Conservation (phyloP, 1,284 basidiomycete species). For the Cryptococcus deneoformans region DNA sequence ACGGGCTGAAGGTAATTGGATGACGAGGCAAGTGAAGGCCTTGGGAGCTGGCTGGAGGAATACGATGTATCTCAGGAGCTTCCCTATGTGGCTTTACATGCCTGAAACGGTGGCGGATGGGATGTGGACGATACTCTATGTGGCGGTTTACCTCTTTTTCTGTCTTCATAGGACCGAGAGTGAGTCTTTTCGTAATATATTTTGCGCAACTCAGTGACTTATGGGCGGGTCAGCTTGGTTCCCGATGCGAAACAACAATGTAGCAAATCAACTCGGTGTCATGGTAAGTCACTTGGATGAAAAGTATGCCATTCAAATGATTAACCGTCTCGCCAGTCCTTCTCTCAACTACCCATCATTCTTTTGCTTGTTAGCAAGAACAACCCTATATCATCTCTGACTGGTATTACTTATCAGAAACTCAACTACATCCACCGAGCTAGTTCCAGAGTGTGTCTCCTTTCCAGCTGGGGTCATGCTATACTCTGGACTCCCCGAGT, state of each 20-base stretch:
- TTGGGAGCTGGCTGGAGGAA: conserved; percentile 15
- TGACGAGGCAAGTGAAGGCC: conserved; percentile 2
- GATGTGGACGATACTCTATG: conserved; percentile 22
- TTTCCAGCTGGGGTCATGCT: conserved; percentile 42
- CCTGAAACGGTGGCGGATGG: conserved; percentile 29
- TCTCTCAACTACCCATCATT: conserved; percentile 45
- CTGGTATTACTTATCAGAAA: conserved; percentile 51
- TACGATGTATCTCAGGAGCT: conserved; percentile 20
- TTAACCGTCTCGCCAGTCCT: conserved; percentile 20
- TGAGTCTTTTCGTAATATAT: conserved; percentile 1
- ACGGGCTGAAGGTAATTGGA: neutral
- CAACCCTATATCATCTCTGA: conserved; percentile 43
- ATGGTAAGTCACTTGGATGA: conserved; percentile 17
- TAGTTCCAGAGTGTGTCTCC: conserved; percentile 38
- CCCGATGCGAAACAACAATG: conserved; percentile 10
- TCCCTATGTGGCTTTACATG: conserved; percentile 32
- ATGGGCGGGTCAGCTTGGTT: conserved; percentile 4
- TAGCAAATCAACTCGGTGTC: conserved; percentile 29
- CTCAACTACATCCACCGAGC: conserved; percentile 52
- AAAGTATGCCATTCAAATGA: neutral
- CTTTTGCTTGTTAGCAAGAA: conserved; percentile 49
- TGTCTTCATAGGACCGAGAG: conserved; percentile 7
- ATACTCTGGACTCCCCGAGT: conserved; percentile 28
- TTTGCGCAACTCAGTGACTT: neutral
- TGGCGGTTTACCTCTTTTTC: conserved; percentile 16